Percentiles rank a stretch among this genome's conserved stretches.
phyloP scores from a whole-genome alignment of 768 basidiomycete genomes.

The Pluteus cervinus region DNA sequence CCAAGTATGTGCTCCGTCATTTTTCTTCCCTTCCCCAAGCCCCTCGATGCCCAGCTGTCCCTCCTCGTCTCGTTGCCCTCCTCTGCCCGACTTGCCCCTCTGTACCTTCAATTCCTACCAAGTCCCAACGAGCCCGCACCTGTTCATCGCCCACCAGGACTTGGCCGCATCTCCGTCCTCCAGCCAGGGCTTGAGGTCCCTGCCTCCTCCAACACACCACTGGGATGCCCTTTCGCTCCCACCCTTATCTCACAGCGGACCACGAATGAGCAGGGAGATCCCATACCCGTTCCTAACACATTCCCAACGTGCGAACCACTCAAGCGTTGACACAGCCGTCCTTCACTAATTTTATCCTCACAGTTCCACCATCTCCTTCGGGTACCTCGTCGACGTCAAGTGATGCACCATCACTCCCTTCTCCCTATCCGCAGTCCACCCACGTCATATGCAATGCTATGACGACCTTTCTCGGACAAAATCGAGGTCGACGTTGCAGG shows the following conservation, averaged over 20 bases:
- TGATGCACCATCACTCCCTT: slow-evolving; percentile 11
- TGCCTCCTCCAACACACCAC: slow-evolving; percentile 5
- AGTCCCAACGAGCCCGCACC: too few species aligned
- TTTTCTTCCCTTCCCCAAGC: slow-evolving; percentile 11
- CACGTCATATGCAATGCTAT: slow-evolving; percentile 61
- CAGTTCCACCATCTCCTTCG: slow-evolving; percentile 41
- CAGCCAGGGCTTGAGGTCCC: too few species aligned
- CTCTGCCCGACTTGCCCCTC: too few species aligned
- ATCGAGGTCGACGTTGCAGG: too few species aligned
- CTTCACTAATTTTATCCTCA: background rate
- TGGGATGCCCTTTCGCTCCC: slow-evolving; percentile 17
- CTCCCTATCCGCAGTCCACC: slow-evolving; percentile 23
- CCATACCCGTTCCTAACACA: slow-evolving; percentile 7
- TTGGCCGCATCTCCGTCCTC: too few species aligned
- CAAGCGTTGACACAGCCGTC: background rate
- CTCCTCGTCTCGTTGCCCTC: too few species aligned
- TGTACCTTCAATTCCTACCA: too few species aligned
- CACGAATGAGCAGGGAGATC: slow-evolving; percentile 14
- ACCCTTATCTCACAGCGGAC: slow-evolving; percentile 3
- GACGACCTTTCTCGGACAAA: too few species aligned
- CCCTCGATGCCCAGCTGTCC: too few species aligned
- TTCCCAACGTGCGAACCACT: background rate
- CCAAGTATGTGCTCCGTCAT: slow-evolving; percentile 3
- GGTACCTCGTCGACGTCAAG: slow-evolving; percentile 21
- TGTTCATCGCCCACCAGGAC: too few species aligned